Base-by-base conservation (phyloP, 345 rosid genomes). In the Anacardium occidentale region DNA sequence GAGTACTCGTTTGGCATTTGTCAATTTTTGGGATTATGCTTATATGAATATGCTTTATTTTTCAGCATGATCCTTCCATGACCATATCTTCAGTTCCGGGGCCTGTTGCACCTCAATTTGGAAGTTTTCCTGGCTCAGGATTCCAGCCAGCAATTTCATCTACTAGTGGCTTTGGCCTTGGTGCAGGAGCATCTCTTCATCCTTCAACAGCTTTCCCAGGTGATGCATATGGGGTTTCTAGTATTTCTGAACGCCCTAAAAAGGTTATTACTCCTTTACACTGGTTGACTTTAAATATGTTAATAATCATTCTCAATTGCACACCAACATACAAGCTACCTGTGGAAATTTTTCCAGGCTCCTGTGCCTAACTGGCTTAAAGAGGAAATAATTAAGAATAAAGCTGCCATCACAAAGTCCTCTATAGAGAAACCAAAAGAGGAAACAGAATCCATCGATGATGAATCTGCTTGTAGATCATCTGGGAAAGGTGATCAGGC, bases 351-450 rank as follows among this genome's bases (percentile, higher is more conserved):
- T 78, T 81, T 77, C 74, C 88, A 96, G 99, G 92, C 86, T 62
- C 80, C 89, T 73, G 93, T 96, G 57, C 99, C 99, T 78, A 89
- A 87, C 78, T 96, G 99, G 99, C 97, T 96, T 64, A 89, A 89
- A 81, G 99, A 93, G 75, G 98, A 96, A 82, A 83, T 96, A 71
- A 83, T 89, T 67, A 93, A 91, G 90, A 91, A 84, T 68, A 94
- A 91, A 85, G 84, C 91, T 44, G 81, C 86, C 66, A 78, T 85
- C 75, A 73, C 89, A 53, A 90, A 84, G 78, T 80, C 94, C 66
- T 85, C 93, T 66, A 68, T 83, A 48, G 96, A 85, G 69, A 80
- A 83, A 82, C 71, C 85, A 72, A 83, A 71, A 71, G 94, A 83
- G 76, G 91, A 83, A 83, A 71, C 77, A 67, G 78, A 82, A 37